Conservation (phyloP, 1,284 basidiomycete genomes). For the Apiotrichum sp. region DNA sequence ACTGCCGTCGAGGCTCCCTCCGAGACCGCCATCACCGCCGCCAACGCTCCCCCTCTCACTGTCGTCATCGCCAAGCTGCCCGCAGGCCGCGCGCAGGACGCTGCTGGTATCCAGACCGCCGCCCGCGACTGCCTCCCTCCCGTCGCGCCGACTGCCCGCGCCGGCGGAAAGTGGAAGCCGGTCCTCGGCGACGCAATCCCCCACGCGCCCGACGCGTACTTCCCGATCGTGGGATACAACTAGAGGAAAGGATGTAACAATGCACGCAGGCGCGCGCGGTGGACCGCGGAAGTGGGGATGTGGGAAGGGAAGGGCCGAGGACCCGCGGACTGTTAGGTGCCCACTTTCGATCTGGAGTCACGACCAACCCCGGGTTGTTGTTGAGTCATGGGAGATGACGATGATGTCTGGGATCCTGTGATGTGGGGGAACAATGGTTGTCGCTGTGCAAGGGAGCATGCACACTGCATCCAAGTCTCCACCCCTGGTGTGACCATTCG, state of each 20-base stretch:
- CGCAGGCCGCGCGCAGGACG: slow-evolving; percentile 54
- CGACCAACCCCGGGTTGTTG: too few species aligned
- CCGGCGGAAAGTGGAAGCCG: slow-evolving; percentile 60
- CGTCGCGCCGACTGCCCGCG: slow-evolving; percentile 53
- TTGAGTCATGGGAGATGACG: too few species aligned
- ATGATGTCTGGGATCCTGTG: too few species aligned
- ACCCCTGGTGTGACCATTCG: too few species aligned
- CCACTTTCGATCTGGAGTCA: too few species aligned
- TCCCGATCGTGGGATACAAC: slow-evolving; percentile 75
- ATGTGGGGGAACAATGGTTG: too few species aligned
- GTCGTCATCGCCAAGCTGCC: slow-evolving; percentile 65
- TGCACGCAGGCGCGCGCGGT: neutral
- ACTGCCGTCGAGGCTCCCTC: slow-evolving; percentile 63
- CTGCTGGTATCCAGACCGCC: slow-evolving; percentile 57
- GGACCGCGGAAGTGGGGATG: too few species aligned
- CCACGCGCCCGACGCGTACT: slow-evolving; percentile 68
- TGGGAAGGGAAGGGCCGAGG: too few species aligned
- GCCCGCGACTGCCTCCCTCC: slow-evolving; percentile 62
- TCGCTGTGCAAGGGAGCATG: too few species aligned
- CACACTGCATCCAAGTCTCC: too few species aligned
- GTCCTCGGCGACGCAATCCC: slow-evolving; percentile 63
- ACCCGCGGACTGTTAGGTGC: too few species aligned
- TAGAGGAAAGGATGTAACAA: slow-evolving; percentile 45
- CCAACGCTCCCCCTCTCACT: slow-evolving; percentile 47
- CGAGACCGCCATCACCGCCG: slow-evolving; percentile 38